Percentiles rank a stretch among this genome's conserved stretches.
Conservation (phyloP, 2,329 filamentous ascomycete species). For the Fusarium sp. region DNA sequence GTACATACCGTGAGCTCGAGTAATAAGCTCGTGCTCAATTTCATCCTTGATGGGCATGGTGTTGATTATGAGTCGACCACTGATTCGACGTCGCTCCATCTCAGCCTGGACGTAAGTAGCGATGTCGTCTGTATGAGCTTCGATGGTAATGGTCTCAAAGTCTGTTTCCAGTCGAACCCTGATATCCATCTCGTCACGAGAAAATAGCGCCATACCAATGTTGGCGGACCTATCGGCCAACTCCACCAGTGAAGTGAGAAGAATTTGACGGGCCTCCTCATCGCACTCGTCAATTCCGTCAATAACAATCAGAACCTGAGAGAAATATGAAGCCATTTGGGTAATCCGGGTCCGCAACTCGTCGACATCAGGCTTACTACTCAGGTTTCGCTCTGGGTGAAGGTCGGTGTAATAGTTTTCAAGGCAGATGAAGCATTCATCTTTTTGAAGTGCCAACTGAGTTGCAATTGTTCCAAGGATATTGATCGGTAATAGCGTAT, state of each 20-base stretch:
- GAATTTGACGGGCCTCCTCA: background rate
- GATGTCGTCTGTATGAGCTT: background rate
- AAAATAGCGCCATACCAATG: background rate
- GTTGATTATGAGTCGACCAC: too few species aligned
- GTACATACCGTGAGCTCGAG: constrained; percentile 26
- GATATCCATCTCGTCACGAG: background rate
- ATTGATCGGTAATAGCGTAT: accelerated
- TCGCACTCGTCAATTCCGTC: constrained; percentile 12
- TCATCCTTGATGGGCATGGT: too few species aligned
- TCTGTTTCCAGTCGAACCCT: background rate
- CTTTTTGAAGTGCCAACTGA: constrained; percentile 25
- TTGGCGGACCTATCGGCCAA: background rate
- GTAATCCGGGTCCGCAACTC: background rate
- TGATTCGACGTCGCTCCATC: too few species aligned
- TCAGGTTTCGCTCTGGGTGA: background rate
- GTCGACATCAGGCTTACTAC: background rate
- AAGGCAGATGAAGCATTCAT: constrained; percentile 9
- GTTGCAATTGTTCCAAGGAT: constrained; percentile 17
- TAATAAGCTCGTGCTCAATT: constrained; percentile 2
- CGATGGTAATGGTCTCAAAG: background rate
- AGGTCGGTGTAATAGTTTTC: constrained; percentile 9
- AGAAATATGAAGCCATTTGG: background rate
- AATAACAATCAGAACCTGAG: background rate
- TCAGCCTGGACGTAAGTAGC: background rate
- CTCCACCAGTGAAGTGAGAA: background rate